Evolutionary conservation across 2,329 filamentous ascomycete genomes (phyloP), one percentile per base, ranked within the genome.

Genomic region (Diaporthe sp.): DNA sequence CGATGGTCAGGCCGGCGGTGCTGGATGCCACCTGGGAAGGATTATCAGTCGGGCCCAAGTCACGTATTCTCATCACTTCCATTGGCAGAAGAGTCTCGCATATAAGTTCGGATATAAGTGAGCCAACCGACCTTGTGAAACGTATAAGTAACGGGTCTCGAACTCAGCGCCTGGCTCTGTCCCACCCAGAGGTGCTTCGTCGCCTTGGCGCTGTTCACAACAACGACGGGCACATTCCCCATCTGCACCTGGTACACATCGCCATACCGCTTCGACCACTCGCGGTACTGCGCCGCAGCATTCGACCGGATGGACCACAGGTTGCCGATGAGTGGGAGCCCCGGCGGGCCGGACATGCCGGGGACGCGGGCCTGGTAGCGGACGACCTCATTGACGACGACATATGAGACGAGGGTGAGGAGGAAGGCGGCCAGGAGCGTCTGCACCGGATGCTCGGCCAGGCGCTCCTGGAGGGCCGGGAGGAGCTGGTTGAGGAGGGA

Each of bases 171-270:
- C 1, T 91, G 92, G 75, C 93, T 90, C 76, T 93, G 90, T 39
- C 88, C 91, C 79, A 93, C 91, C 89, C 92, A 93, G 8, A 94
- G 84, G 72, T 88, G 86, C 71, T 88, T 89, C 37, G 93, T 91
- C 0, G 91, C 91, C 55, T 92, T 91, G 79, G 92, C 93, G 12
- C 88, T 89, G 80, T 93, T 94, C 62, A 91, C 91, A 76, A 93
- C 92, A 2, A 94, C 87, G 74, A 92, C 92, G 76, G 92, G 88
- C 84, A 91, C 84, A 82, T 82, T 83, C 17, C 82, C 82, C 19
- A 83, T 78, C 73, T 82, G 82, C 22, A 83, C 81, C 75, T 83
- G 81, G 73, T 82, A 83, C 2, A 83, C 82, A 19, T 81, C 79
- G 4, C 82, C 82, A 44, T 81, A 82, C 8, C 70, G 76, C 19